Percentiles rank a stretch among this genome's conserved stretches.
Evolutionary conservation across 805 yeast genomes (phyloP).

Genomic region (Brettanomyces sp.): DNA sequence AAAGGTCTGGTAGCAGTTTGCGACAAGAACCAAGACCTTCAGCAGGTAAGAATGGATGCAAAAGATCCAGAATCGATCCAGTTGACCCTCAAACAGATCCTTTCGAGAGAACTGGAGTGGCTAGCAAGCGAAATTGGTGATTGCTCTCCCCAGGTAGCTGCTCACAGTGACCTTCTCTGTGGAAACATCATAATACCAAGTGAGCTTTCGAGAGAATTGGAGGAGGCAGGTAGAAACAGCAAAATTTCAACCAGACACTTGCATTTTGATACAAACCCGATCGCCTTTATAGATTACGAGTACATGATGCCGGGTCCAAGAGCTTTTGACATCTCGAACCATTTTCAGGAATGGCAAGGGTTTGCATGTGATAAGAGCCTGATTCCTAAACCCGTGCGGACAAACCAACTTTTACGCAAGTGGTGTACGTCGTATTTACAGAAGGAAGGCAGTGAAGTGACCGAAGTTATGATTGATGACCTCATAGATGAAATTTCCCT

Average conservation of each 20-base stretch:
- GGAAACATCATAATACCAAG: constrained; percentile 63
- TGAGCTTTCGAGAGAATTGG: constrained; percentile 15
- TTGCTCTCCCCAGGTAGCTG: constrained; percentile 48
- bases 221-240: constrained; percentile 13
- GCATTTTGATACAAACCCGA: constrained; percentile 24
- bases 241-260: background rate
- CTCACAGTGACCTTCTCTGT: constrained; percentile 66
- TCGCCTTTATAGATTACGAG: constrained; percentile 63
- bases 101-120: constrained; percentile 49
- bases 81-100: constrained; percentile 23
- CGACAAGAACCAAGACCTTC: constrained; percentile 23
- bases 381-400: constrained; percentile 42
- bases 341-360: constrained; percentile 77
- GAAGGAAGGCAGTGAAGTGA: constrained; percentile 12
- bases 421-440: constrained; percentile 56
- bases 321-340: constrained; percentile 68
- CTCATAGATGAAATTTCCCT: constrained; percentile 47
- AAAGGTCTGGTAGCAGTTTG: constrained; percentile 30
- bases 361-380: constrained; percentile 55
- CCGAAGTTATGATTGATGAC: constrained; percentile 22
- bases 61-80: background rate
- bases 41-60: background rate
- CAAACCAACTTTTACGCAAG: constrained; percentile 35
- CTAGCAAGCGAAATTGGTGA: constrained; percentile 29
- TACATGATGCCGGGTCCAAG: constrained; percentile 66